Base-by-base conservation (phyloP, 352 stramenopile genomes). In the Phytophthora tentaculata region DNA sequence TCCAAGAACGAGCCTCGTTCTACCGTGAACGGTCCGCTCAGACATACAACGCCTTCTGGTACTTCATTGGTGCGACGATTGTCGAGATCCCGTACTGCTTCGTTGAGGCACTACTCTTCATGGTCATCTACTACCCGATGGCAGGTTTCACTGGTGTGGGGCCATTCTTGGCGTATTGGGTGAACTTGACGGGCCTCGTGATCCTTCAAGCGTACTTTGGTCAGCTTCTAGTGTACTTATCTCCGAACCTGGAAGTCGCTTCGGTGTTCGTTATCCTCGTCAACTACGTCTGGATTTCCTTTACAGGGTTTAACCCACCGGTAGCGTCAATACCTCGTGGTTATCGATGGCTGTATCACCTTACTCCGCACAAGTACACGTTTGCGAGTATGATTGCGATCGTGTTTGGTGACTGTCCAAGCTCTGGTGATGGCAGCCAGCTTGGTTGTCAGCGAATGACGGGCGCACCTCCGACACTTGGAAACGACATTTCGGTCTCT, bases 81-180 rank as follows among this genome's bases (percentile, higher is more conserved):
- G 37, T 29, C 20, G 64, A 67, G 57, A 67, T 67, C 24, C 64
- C 64, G 32, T 71, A 71, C 51, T 54, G 43, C 9, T 71, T 71
- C 35, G 22, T 50, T 4, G 57, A 50, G 2, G 16, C 44, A 17
- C 24, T 71, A 5, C 37, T 71, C 16, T 71, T 71, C 51, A 67
- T 71, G 64, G 20, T 26, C 5, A 57, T 37, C 19, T 71, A 67
- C 28, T 71, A 67, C 44, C 64, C 64, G 9, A 71, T 63, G 57
- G 51, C 67, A 19, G 64, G 64, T 10, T 71, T 71, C 50, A 71
- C 64, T 19, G 64, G 64, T 8, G 26, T 54, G n/a, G 64, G 91
- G 6, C 80, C 88, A 28, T 81, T 77, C 44, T 80, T 97, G 35
- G 74, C 64, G 23, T 61, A 90, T 45, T 90, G 70, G 19, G 71